Percentiles rank a stretch among this genome's conserved stretches.
Conservation (phyloP, 768 basidiomycete genomes). For the Hericium rajendrae region DNA sequence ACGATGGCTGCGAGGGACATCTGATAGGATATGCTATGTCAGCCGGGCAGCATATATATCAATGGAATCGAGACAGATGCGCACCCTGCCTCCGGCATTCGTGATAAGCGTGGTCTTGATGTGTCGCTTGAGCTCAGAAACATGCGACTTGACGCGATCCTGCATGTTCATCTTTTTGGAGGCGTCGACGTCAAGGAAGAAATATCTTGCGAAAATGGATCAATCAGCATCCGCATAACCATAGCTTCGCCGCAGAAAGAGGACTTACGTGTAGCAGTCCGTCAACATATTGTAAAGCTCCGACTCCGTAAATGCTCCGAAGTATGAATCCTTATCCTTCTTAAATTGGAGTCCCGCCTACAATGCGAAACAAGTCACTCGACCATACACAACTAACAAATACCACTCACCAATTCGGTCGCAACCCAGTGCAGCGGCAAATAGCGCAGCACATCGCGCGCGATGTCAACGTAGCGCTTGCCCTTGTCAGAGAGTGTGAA, state of each 20-base stretch:
- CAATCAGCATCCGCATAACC: not conserved
- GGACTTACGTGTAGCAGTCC: slow-evolving; percentile 60
- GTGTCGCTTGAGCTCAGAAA: slow-evolving; percentile 41
- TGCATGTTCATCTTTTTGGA: slow-evolving; percentile 48
- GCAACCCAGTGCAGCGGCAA: slow-evolving; percentile 67
- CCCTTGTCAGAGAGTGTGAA: slow-evolving; percentile 49
- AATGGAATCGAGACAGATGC: slow-evolving; percentile 2
- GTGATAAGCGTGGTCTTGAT: slow-evolving; percentile 45
- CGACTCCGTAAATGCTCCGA: slow-evolving; percentile 51
- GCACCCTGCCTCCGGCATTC: slow-evolving; percentile 34
- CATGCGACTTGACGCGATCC: slow-evolving; percentile 39
- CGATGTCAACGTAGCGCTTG: slow-evolving; percentile 50
- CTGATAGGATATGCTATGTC: slow-evolving; percentile 11
- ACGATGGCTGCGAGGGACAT: slow-evolving; percentile 32
- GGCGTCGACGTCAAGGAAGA: slow-evolving; percentile 66
- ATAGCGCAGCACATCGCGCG: slow-evolving; percentile 54
- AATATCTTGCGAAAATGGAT: slow-evolving; percentile 35
- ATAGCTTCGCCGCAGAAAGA: not conserved
- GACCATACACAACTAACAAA: not conserved
- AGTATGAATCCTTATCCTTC: slow-evolving; percentile 33
- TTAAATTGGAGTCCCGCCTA: slow-evolving; percentile 72
- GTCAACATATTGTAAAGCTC: slow-evolving; percentile 56
- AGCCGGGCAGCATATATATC: not conserved
- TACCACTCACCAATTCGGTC: slow-evolving; percentile 47
- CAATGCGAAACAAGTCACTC: not conserved